Evolutionary conservation across 2,329 filamentous ascomycete species (phyloP).

Genomic region (Neopestalotiopsis rosae): DNA sequence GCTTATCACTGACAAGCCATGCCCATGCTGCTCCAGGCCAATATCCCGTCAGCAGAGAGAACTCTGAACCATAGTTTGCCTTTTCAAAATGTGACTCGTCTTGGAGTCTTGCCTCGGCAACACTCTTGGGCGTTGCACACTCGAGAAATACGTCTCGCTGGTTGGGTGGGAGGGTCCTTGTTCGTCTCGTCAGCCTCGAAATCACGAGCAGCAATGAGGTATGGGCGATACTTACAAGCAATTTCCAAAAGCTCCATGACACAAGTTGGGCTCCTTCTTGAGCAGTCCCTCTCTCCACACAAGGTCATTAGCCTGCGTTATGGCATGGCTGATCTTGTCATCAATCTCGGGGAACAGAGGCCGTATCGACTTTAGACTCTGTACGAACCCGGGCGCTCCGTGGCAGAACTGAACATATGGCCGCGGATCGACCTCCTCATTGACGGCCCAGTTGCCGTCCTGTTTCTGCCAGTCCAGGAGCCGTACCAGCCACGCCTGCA

Average conservation of each 20-base stretch:
- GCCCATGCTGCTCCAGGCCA: constrained; percentile 10
- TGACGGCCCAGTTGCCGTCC: constrained; percentile 13
- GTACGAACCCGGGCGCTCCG: constrained; percentile 10
- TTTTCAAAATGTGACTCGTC: constrained; percentile 3
- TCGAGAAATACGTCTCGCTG: constrained; percentile 6
- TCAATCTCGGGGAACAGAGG: neutral
- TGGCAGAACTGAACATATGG: constrained; percentile 14
- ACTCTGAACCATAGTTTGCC: constrained; percentile 13
- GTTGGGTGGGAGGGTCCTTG: neutral
- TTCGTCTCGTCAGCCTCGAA: neutral
- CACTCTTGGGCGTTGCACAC: neutral
- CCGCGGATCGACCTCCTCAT: neutral
- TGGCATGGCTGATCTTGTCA: neutral
- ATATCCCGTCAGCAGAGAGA: constrained; percentile 2
- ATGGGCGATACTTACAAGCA: neutral
- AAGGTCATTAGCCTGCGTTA: neutral
- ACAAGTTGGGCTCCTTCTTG: constrained; percentile 16
- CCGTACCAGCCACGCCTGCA: neutral
- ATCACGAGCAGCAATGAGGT: neutral
- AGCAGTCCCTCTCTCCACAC: constrained; percentile 12
- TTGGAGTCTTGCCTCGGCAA: neutral
- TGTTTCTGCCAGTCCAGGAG: constrained; percentile 7
- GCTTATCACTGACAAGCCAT: neutral
- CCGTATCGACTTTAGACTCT: neutral
- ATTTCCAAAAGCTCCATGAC: constrained; percentile 11